Base-by-base conservation (phyloP, 2,329 filamentous ascomycete species). In the Hypoxylon sp. region DNA sequence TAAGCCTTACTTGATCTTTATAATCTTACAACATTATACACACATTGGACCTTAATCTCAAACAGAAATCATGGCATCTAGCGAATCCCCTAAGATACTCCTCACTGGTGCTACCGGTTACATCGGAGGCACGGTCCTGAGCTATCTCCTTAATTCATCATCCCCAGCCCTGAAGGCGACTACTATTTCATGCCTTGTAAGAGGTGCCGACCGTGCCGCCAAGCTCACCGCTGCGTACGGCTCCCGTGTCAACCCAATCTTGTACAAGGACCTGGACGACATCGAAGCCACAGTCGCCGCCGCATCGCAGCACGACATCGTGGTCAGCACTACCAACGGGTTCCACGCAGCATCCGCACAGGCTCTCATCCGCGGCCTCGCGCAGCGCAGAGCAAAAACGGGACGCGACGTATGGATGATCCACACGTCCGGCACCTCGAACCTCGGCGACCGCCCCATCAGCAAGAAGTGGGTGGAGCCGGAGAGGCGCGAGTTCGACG, bases 341-440 rank as follows among this genome's bases (percentile, higher is more conserved):
- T 82, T 74, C 59, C 80, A 85, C 68, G 51, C 76, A 1, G 47
- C 70, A 0, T 78, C 79, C 2, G 82, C 81, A 0, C 76, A 76
- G 56, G 83, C 84, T 0, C 70, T 85, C 33, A 75, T 86, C 2
- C 70, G 73, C 1, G 84, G 84, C 0, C 78, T 87, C 0, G 79
- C 76, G 0, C 74, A 80, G 33, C 78, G 82, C 4, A 74, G 73
- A 44, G 63, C 61, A 1, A 50, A 65, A 0, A 81, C 79, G 0
- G 79, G 79, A 0, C 74, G 72, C 5, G 73, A 79, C 14, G 78
- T 80, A 0, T 78, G 80, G 72, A 78, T 81, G 37, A 78, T 85
- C 3, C 82, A 86, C 61, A 82, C 79, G 0, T 82, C 81, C 1
- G 83, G 84, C 2, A 79, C 79, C 0, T 84, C 82, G 2, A 84